Base-by-base conservation (phyloP, 1,139 yeast species). In the Candida frijolesensis region DNA sequence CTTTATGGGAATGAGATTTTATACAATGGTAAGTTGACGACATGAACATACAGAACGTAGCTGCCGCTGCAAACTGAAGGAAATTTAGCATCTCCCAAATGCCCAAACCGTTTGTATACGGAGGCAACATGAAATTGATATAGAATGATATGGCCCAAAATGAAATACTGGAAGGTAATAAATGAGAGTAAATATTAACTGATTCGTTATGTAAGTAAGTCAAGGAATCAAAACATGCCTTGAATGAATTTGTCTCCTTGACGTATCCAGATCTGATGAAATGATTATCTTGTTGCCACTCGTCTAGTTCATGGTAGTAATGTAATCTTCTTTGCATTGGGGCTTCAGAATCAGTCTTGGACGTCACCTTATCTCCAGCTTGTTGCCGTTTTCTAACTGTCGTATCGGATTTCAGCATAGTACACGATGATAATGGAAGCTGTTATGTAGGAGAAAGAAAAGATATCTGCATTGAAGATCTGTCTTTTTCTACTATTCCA, bases 281-380 rank as follows among this genome's bases (percentile, higher is more conserved):
- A 59, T 88, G 91, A 62, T 92, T 92, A 62, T 92, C 97, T 59
- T 80, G 78, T 62, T 89, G 96, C 97, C 97, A 91, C 7, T 76
- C 82, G 8, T 90, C 92, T 6, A 91, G 57, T 57, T 76, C 76
- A 52, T 74, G 75, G 57, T 62, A 76, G 51, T 53, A 72, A 42
- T 57, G 55, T 37, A 64, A 58, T 27, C 58, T 48, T 44, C 29
- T 46, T 11, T 32, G 27, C 16, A 46, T 44, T 4, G 47, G 51
- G 5, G 51, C 15, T 29, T 34, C 43, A n/a, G 33, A n/a, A 14
- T 22, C 47, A n/a, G 34, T 43, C 29, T 15, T 14, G 30, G 30
- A 19, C 5, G 32, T 38, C 11, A 12, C 25, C 16, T 11, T 25
- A 9, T 25, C 4, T 6, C 29, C 29, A 27, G 25, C 18, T n/a